Percentiles rank a stretch among this genome's conserved stretches.
These are phyloP conservation scores for Candida yuanshanica DNA, from an alignment of 805 yeast genomes.

Conservation along the genomic window DNA sequence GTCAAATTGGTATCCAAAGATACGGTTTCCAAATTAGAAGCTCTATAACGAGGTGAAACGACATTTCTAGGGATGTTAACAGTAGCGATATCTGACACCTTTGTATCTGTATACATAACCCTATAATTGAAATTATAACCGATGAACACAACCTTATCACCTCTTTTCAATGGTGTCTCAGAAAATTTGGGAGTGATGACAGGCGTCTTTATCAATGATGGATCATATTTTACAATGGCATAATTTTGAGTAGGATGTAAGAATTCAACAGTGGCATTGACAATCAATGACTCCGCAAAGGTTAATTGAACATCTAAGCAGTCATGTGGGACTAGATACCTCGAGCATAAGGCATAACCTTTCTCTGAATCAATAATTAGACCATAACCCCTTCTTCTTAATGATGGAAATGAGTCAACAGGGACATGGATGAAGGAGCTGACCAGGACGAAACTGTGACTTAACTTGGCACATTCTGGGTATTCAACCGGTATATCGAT, in stretches of 20 bases:
- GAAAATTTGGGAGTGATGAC: slow-evolving; percentile 64
- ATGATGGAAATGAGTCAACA: slow-evolving; percentile 68
- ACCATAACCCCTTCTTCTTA: slow-evolving; percentile 63
- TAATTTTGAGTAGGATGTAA: slow-evolving; percentile 85
- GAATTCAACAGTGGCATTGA: slow-evolving; percentile 76
- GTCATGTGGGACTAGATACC: slow-evolving; percentile 80
- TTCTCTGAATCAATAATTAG: slow-evolving; percentile 73
- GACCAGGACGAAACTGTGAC: slow-evolving; percentile 68
- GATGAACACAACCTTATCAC: slow-evolving; percentile 70
- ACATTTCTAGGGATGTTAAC: slow-evolving; percentile 66
- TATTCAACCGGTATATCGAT: slow-evolving; percentile 61
- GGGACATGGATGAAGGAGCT: slow-evolving; percentile 59
- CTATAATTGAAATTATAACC: slow-evolving; percentile 73
- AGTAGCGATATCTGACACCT: slow-evolving; percentile 70
- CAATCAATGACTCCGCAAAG: slow-evolving; percentile 78
- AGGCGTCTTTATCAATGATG: slow-evolving; percentile 64
- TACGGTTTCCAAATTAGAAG: slow-evolving; percentile 74
- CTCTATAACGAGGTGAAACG: slow-evolving; percentile 75
- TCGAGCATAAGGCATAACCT: slow-evolving; percentile 76
- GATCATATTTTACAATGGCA: slow-evolving; percentile 79
- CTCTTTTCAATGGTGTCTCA: slow-evolving; percentile 53
- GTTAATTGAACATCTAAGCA: slow-evolving; percentile 63
- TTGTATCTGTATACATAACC: slow-evolving; percentile 67
- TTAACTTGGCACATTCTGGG: slow-evolving; percentile 45
- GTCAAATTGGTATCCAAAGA: slow-evolving; percentile 68